Base-by-base conservation (phyloP, 352 stramenopile genomes). In the Phytophthora europaea region DNA sequence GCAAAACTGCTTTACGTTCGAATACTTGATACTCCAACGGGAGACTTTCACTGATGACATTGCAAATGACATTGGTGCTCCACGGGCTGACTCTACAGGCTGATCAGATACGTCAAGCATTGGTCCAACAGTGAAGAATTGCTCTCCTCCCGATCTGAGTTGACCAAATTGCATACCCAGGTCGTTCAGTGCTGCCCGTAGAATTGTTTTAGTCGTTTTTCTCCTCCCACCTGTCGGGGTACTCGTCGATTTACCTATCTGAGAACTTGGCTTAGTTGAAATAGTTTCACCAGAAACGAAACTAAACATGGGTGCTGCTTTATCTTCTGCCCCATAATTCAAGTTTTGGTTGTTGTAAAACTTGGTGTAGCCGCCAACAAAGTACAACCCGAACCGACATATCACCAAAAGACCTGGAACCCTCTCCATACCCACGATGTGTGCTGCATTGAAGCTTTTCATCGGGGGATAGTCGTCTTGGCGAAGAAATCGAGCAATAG, bases 1-100 rank as follows among this genome's bases (percentile, higher is more conserved):
- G 28, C 89, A 90, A 51, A 95, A 94, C 48, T 94, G 85, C 47
- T 88, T 91, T 59, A 95, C 74, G 23, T 87, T 75, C 12, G 51
- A 68, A 56, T 92, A 92, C 52, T 89, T 90, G 23, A 94, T 81
- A 59, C 64, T 84, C 86, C 86, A 94, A 16, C 75, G 78, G 28
- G 85, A 78, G n/a, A 22, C 69, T 52, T n/a, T 64, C 15, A 10
- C 10, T 23, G 22, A 47, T 9, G 33, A 43, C 7, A 20, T 28
- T 33, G 65, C 9, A 38, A 31, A 22, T 12, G 13, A 18, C 3
- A 28, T 18, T 18, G 57, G 31, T 28, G 28, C 3, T 20, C 0
- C 38, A 18, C 13, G 43, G 2, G 36, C 9, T 20, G 13, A 18
- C 9, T 31, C 31, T 33, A 28, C 50, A 22, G 23, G 45, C 23